Evolutionary conservation across 352 stramenopile species (phyloP).

Genomic region (Phytophthora foliorum): DNA sequence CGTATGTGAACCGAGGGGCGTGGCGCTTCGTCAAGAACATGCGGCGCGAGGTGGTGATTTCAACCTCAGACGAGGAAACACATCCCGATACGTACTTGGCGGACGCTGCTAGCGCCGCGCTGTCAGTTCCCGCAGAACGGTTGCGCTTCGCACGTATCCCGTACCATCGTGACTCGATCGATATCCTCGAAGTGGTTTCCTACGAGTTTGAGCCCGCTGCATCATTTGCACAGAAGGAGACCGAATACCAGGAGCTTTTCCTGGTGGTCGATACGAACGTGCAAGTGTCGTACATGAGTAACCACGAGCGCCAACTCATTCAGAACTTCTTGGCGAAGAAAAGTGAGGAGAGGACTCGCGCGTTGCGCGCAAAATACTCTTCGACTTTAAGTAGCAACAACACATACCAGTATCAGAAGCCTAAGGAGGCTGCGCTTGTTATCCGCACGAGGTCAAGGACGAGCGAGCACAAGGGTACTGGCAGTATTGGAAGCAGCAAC

Average conservation of each 20-base stretch:
- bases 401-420: conserved; percentile 75
- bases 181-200: conserved; percentile 78
- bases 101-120: conserved; percentile 40
- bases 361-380: conserved; percentile 55
- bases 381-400: conserved; percentile 48
- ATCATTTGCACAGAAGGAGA: conserved; percentile 36
- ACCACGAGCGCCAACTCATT: conserved; percentile 60
- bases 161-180: conserved; percentile 69
- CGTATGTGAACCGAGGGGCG: conserved; percentile 68
- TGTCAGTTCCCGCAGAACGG: conserved; percentile 63
- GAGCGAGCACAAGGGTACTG: conserved; percentile 56
- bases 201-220: conserved; percentile 50
- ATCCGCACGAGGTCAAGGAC: conserved; percentile 83
- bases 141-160: conserved; percentile 70
- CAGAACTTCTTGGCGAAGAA: conserved; percentile 68
- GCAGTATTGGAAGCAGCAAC: conserved; percentile 63
- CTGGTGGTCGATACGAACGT: conserved; percentile 70
- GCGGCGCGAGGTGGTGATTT: conserved; percentile 68
- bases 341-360: conserved; percentile 65
- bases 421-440: conserved; percentile 80
- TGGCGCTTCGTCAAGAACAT: conserved; percentile 73
- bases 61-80: conserved; percentile 40
- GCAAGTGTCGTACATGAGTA: conserved; percentile 46
- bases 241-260: conserved; percentile 74
- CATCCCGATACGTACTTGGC: conserved; percentile 52